phyloP scores from a whole-genome alignment of 1,284 basidiomycete genomes.

The Fereydounia khargensis region DNA sequence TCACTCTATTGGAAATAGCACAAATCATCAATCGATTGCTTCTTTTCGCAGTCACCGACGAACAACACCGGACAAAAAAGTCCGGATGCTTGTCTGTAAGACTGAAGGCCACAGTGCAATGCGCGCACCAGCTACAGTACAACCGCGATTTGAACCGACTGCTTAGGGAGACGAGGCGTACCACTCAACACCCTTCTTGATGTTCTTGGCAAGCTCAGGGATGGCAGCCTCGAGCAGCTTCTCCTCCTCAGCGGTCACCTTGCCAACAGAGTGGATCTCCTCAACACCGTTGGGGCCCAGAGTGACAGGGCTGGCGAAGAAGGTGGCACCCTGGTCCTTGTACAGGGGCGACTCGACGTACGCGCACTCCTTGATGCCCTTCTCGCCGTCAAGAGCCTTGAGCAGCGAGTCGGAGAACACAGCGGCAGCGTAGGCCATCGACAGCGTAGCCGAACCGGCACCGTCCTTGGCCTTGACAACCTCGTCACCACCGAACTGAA shows the following conservation, averaged over 20 bases:
- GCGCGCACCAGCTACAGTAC: no score
- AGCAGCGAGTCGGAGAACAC: conserved; percentile 70
- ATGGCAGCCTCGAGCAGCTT: conserved; percentile 55
- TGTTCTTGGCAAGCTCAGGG: conserved; percentile 57
- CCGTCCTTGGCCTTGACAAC: conserved; percentile 90
- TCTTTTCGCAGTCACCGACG: no score
- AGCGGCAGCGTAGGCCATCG: conserved; percentile 74
- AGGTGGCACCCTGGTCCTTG: conserved; percentile 66
- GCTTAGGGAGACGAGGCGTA: conserved; percentile 46
- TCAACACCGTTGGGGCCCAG: conserved; percentile 53
- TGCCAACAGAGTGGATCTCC: conserved; percentile 54
- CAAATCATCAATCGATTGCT: no score
- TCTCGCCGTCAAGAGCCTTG: conserved; percentile 82
- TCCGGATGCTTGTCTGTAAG: no score
- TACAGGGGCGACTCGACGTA: conserved; percentile 82
- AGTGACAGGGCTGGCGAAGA: conserved; percentile 53
- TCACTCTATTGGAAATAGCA: no score
- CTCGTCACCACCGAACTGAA: conserved; percentile 94
- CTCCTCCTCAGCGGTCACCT: conserved; percentile 54
- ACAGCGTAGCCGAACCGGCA: conserved; percentile 79
- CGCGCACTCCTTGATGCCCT: conserved; percentile 77
- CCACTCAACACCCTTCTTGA: conserved; percentile 56
- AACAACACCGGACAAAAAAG: no score
- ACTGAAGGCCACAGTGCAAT: no score
- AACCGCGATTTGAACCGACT: no score